Base-by-base conservation (phyloP, 1,139 yeast species). In the Waltiozyma sp. region DNA sequence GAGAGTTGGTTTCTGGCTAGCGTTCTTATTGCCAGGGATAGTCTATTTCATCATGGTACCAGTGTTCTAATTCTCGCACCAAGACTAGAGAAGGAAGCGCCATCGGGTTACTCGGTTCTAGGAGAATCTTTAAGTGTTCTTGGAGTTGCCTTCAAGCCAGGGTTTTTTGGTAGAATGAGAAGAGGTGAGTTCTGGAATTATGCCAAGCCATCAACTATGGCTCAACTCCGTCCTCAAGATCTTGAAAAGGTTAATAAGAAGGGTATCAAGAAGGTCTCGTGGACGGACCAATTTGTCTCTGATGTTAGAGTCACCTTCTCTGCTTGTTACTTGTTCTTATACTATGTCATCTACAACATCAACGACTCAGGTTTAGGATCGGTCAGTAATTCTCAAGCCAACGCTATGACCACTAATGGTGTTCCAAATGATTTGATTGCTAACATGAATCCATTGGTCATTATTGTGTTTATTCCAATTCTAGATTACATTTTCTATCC, bases 1-100 rank as follows among this genome's bases (percentile, higher is more conserved):
- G 58, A 63, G 74, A 49, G 70, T 79, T 49, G 93, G 89, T 38
- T 84, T 75, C 65, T 84, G 89, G 89, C 71, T 80, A 36, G 91
- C 89, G 1, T 84, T 69, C 63, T 65, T 80, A 51, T 61, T 75
- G 37, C 83, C 84, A 38, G 72, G 74, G 43, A 53, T 74, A 40
- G 55, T 76, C 41, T 77, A 75, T 55, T 52, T 72, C 47, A 39
- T 68, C 36, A 62, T 76, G 54, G 79, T 81, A 33, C 47, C 70
- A 38, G 65, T 74, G 15, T 62, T 75, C 52, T 65, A 33, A 50
- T 60, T 36, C 62, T 74, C 41, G 61, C 65, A 43, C 64, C 66
- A 37, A 61, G 54, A 42, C 60, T 77, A 48, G 60, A 60, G 40
- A 54, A 52, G 40, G 63, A 61, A 43, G 63, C 60, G 26, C 64